Evolutionary conservation across 768 basidiomycete genomes (phyloP), one percentile per base, ranked within the genome.

Genomic region (Leucocoprinus birnbaumii): DNA sequence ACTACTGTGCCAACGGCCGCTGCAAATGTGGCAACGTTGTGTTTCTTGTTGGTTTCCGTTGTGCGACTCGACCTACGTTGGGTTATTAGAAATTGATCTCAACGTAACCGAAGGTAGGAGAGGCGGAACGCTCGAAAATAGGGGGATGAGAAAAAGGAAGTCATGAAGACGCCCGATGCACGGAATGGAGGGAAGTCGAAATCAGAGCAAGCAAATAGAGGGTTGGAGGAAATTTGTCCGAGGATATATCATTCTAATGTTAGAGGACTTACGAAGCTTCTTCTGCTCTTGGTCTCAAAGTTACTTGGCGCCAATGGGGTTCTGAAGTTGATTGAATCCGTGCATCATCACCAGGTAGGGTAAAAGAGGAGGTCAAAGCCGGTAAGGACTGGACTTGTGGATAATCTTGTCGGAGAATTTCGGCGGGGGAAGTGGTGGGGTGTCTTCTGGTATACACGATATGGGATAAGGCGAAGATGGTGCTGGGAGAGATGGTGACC

Each of bases 1-100:
- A 81, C 72, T 26, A 71, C 74, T 25, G 78, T 78, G 0, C 78
- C 80, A 21, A 84, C 71, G 1, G 77, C 80, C n/a, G 74, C 79
- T 1, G 71, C 81, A 61, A 85, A 83, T 5, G 82, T 80, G 14
- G 72, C 75, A 18, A 73, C 57, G 31, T 71, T 72, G 48, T 66
- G 68, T 49, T 69, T 65, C 59, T 69, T 68, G 16, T 53, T 48
- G 22, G 46, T 58, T 42, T 19, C 3, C 5, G 48, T 3, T 14
- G 66, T 68, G 56, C 67, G 68, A 68, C 58, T 11, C 5, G 31
- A 5, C 31, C 31, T 31, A 31, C 31, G 11, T 31, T 11, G 6
- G 6, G 11, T 31, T 31, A 31, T 31, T 11, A 31, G 31, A 31
- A 11, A 31, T 31, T 31, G 31, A 31, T 31, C 5, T 31, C 31